Base-by-base conservation (phyloP, 345 rosid species). In the Cardamine chenopodiifolia region DNA sequence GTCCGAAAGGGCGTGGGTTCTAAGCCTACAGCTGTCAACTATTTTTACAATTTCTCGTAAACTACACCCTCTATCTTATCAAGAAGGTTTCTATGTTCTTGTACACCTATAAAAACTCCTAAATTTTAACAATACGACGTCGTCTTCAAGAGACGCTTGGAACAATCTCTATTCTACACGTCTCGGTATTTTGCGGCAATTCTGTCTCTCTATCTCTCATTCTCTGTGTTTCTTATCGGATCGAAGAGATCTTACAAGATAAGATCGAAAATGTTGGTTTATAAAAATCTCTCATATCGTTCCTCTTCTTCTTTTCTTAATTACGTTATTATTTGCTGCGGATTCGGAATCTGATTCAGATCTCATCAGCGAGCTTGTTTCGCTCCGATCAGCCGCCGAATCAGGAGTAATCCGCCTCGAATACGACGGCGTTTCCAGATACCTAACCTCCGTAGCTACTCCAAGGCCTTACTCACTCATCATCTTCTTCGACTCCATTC, bases 1-100 rank as follows among this genome's bases (percentile, higher is more conserved):
- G 97, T 92, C 96, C 92, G 98, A 82, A 87, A 91, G 97, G 98
- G 95, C 95, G 97, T 91, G 97, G 94, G 99, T 95, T 95, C 97
- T 90, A 95, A 90, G 90, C 94, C 96, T 96, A 89, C 90, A 95
- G 99, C 97, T 88, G 93, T 92, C 94, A 95, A 0, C 0, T 4
- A 0, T 0, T 72, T 60, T 61, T 23, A 1, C 2, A 9, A 15
- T 39, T 66, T 60, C 39, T 2, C 6, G 0, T 8, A 13, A 22
- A 0, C 11, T 1, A 34, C 8, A 68, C 45, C 20, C 45, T 68
- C 68, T 52, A 6, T 0, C 40, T 34, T 34, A 8, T 34, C 3
- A 8, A 34, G 37, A 32, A 32, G 37, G 37, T 34, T n/a, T n/a
- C 37, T 34, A 8, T 34, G 1, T 34, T 8, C 37, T 7, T 8